These are phyloP conservation scores for Xylariaceae sp. DNA, from an alignment of 2,329 filamentous ascomycete genomes.

Conservation along the genomic window DNA sequence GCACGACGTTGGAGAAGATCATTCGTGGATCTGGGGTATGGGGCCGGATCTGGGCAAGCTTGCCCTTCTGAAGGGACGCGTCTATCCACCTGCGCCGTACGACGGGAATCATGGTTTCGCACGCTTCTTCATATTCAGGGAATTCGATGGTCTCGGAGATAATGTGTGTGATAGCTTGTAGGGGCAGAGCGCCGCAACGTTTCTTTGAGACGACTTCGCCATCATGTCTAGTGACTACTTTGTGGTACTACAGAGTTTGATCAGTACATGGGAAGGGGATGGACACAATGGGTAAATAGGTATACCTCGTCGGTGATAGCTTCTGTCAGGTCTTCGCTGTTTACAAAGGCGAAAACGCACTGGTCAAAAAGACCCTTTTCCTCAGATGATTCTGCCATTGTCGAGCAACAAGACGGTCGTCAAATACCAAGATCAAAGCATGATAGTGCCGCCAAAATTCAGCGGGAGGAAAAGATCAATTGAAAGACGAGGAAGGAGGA, in stretches of 20 bases:
- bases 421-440: not conserved
- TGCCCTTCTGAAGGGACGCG: constrained; percentile 63
- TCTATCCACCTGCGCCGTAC: constrained; percentile 79
- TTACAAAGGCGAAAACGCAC: constrained; percentile 29
- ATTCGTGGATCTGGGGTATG: constrained; percentile 88
- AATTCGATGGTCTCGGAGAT: constrained; percentile 81
- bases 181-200: constrained; percentile 45
- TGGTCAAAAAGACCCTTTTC: constrained; percentile 22
- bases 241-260: constrained; percentile 36
- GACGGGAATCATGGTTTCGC: constrained; percentile 76
- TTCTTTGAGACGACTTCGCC: constrained; percentile 45
- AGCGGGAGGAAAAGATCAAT: too few species aligned
- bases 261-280: not conserved
- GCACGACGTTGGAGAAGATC: constrained; percentile 80
- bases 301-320: constrained; percentile 26
- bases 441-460: not conserved
- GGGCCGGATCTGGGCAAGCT: constrained; percentile 72
- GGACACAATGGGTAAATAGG: not conserved
- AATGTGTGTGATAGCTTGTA: constrained; percentile 51
- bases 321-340: constrained; percentile 22
- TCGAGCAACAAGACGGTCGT: not conserved
- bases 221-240: constrained; percentile 46
- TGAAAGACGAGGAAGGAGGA: too few species aligned
- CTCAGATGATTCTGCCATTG: not conserved
- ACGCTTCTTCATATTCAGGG: constrained; percentile 72